These are phyloP conservation scores for Spergularia bocconei DNA, from an alignment of 148 eudicot genomes.

Conservation along the genomic window DNA sequence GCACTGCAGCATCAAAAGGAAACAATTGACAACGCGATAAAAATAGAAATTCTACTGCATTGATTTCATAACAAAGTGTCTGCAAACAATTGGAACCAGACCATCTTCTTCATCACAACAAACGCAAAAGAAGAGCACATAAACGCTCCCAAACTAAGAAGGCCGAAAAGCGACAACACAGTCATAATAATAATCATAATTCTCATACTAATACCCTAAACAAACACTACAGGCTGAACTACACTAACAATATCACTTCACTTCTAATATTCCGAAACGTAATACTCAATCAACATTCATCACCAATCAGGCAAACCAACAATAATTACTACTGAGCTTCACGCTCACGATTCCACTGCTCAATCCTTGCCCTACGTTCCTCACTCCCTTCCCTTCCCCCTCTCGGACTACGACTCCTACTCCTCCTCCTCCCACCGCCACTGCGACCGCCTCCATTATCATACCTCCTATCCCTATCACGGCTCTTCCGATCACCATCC, in stretches of 20 bases:
- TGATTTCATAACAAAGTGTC: neutral
- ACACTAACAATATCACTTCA: conserved; percentile 4
- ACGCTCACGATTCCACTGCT: conserved; percentile 60
- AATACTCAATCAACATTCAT: conserved; percentile 15
- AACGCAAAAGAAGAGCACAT: neutral
- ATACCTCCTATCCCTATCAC: conserved; percentile 30
- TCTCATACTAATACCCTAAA: neutral
- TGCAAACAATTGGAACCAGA: neutral
- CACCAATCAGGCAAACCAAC: conserved; percentile 4
- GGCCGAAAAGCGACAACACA: neutral
- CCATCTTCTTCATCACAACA: neutral
- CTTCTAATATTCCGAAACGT: neutral
- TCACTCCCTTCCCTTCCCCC: conserved; percentile 50
- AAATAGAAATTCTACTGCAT: neutral
- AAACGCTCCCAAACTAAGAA: conserved; percentile 1
- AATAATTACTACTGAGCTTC: conserved; percentile 27
- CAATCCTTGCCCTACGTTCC: conserved; percentile 61
- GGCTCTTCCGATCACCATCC: conserved; percentile 25
- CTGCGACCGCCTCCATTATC: conserved; percentile 30
- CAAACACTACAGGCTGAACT: neutral
- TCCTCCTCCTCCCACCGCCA: conserved; percentile 32
- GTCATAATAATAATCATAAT: neutral
- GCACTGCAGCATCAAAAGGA: neutral
- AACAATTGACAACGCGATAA: neutral
- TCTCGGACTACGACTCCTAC: conserved; percentile 32